Base-by-base conservation (phyloP, 768 basidiomycete genomes). In the Russula lepida region DNA sequence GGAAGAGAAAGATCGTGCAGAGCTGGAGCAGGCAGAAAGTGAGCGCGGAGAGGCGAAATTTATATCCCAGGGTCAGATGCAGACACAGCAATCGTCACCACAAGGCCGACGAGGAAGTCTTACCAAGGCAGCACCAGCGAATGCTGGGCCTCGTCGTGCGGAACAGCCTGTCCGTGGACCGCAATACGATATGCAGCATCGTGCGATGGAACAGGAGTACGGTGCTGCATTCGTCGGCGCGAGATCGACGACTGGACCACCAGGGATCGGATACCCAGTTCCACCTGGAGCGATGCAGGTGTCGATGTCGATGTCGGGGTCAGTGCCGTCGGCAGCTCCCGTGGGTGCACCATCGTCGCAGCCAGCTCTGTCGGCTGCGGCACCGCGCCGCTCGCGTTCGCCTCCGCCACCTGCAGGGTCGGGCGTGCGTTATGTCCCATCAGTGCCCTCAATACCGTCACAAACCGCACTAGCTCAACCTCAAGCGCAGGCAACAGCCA, bases 151-250 rank as follows among this genome's bases (percentile, higher is more conserved):
- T 1, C 81, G 92, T 33, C 78, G 84, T 48, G 91, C 89, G 8
- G 95, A 97, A 74, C 92, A 84, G 76, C 86, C 93, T 8, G 82
- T 98, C 56, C 84, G 86, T 64, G 84, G 89, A 5, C 92, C 95
- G 41, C 89, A 92, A 68, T 98, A 95, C 70, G 95, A 95, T 69
- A 86, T 90, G 82, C 95, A 98, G 71, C 89, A 92, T 71, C 84
- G 88, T 25, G 89, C 86, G 53, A 92, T 98, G 81, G 90, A 94
- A 71, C 88, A 94, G 68, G 92, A 95, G 70, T 89, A 90, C 64
- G 78, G 78, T 52, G 78, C 41, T 23, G 57, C 25, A 33, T 70
- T 71, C 47, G 61, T 13, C 46, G 32, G 58, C 32, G 39, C 49
- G 33, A 63, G 65, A 15, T 27, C 58, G 8, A 28, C 19, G 28